Evolutionary conservation across 2,329 filamentous ascomycete genomes (phyloP), one percentile per base, ranked within the genome.

Genomic region (Paraconiothyrium sp.): DNA sequence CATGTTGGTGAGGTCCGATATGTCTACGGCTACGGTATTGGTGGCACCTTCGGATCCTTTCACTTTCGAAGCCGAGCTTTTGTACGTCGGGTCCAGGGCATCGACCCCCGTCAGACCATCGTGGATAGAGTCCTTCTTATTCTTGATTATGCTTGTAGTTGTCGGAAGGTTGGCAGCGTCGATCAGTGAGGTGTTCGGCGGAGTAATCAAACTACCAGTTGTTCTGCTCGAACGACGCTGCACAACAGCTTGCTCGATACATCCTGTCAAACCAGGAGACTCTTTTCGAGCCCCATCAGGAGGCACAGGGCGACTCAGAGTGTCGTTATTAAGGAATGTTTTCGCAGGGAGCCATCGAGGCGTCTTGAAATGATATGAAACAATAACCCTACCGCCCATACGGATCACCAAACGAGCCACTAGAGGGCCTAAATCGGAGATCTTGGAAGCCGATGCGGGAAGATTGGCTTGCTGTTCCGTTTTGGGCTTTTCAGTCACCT

Each of bases 381-480:
- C 34, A 30, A 54, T 35, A 11, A 54, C 35, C 16, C 30, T 27
- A 27, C n/a, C 60, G 57, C 6, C 68, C 68, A 7, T 52, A 64
- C 50, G 50, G 13, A 76, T 64, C 1, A 72, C 56, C 4, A 74
- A 60, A 13, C 67, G 66, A 8, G 44, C 62, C 22, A 75, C 6
- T 0, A 55, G 13, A 16, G 67, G 22, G n/a, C 52, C 57, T 34
- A 49, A 10, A 8, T 9, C 41, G 35, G 27, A 30, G 27, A 30
- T 4, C 35, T 14, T 13, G 44, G 47, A 9, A 52, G 56, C 51
- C 1, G 52, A 14, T 9, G 32, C 48, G 1, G n/a, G 13, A 39
- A 50, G 9, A 30, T 14, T 27, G 16, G 22, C 34, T 20, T 32
- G 20, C 4, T 49, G 27, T 20, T 43, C 20, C 10, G 27, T 54